Base-by-base conservation (phyloP, 2,329 filamentous ascomycete species). In the Phaeomoniella chlamydospora region DNA sequence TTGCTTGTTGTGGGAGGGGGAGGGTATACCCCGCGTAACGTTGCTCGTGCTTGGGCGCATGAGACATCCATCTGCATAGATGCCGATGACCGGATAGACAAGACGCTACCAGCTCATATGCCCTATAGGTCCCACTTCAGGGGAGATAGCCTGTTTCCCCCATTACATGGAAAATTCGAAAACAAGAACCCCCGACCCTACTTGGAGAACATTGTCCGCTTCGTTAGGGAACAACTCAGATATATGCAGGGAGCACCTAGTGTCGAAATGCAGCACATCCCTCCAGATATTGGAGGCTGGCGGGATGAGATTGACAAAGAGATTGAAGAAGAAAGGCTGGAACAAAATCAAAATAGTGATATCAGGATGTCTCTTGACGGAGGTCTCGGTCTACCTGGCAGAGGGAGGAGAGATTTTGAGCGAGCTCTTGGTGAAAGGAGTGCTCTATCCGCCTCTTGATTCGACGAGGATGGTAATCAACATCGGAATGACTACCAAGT, bases 11-110 rank as follows among this genome's bases (percentile, higher is more conserved):
- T 96, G 39, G 90, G 90, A 31, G 90, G 90, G 29, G 90, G 90
- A 38, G 90, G 90, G 17, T 98, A 98, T 59, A 98, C 90, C 11
- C 87, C 90, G 4, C 76, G 88, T 44, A 98, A 98, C 51, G 90
- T 98, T 4, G 90, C 90, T 30, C 80, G 90, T 37, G 86, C 88
- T 18, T 98, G 90, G 90, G 85, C 87, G 15, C 88, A 93, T 59
- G 90, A 98, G 62, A 98, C 90, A 10, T 81, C 82, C 41, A 84
- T 96, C 46, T 85, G 85, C 41, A 82, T 92, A 43, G 77, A 78
- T 45, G 77, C 76, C 39, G 69, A 80, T 41, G 68, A 80, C 43
- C 71, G 73, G 39, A 78, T 94, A 43, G 64, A 72, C 53, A 72
- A 80, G 13, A 70, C 74, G 10, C 78, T 96, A 17, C 88, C 90